These are phyloP conservation scores for Spathaspora sp. DNA, from an alignment of 1,139 yeast genomes.

Conservation along the genomic window DNA sequence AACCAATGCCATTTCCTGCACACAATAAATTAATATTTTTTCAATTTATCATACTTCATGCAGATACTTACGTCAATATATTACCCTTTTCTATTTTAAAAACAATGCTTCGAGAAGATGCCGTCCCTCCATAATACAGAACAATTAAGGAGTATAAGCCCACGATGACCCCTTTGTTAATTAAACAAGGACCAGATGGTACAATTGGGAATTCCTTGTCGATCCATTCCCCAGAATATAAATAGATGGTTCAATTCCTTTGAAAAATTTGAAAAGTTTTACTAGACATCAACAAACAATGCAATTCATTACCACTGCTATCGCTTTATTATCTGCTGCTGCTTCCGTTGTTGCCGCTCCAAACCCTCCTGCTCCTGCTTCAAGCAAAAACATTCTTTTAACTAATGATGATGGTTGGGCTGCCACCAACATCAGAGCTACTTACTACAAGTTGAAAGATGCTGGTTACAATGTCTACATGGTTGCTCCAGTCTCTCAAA, in stretches of 20 bases:
- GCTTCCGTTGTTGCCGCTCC: constrained; percentile 8
- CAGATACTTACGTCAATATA: too few species aligned
- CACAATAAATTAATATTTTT: too few species aligned
- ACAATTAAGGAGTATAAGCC: too few species aligned
- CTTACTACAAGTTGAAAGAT: constrained; percentile 51
- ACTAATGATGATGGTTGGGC: constrained; percentile 65
- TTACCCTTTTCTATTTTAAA: too few species aligned
- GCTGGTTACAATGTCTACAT: constrained; percentile 54
- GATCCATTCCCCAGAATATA: not conserved
- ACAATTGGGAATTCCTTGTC: too few species aligned
- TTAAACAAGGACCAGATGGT: too few species aligned
- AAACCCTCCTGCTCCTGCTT: constrained; percentile 15
- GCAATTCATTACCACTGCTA: constrained; percentile 12
- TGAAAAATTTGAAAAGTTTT: not conserved
- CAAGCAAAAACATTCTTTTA: constrained; percentile 50
- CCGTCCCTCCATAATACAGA: too few species aligned
- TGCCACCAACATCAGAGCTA: constrained; percentile 59
- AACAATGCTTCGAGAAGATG: too few species aligned
- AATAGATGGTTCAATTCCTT: not conserved
- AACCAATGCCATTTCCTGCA: too few species aligned
- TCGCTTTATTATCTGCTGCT: constrained; percentile 9
- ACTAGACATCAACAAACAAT: constrained; percentile 2
- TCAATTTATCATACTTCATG: too few species aligned
- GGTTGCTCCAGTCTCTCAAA: constrained; percentile 59
- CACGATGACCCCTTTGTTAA: too few species aligned